Conservation (phyloP, 192 early-diverging fungal genomes). For the Podila epicladia region DNA sequence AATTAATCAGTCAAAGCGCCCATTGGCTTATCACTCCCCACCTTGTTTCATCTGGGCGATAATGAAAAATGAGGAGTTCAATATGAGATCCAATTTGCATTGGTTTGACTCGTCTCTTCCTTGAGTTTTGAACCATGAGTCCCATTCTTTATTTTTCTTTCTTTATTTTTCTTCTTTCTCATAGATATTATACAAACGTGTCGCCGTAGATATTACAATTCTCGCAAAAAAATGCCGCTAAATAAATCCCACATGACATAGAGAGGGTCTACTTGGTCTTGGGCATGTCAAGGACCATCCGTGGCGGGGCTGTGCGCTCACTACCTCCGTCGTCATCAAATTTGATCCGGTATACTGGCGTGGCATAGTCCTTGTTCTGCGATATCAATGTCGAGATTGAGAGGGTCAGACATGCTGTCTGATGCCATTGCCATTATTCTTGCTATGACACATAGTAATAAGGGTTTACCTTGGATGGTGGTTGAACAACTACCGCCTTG, state of each 20-base stretch:
- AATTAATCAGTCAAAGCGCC: neutral
- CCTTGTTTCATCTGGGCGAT: neutral
- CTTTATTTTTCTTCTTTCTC: too few species aligned
- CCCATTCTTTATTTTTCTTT: neutral
- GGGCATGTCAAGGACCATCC: slow-evolving; percentile 49
- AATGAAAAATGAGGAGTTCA: neutral
- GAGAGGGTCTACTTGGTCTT: slow-evolving; percentile 23
- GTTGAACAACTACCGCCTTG: slow-evolving; percentile 56
- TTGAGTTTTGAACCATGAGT: neutral
- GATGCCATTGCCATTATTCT: neutral
- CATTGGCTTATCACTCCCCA: neutral
- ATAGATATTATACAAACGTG: too few species aligned
- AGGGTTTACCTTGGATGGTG: slow-evolving; percentile 57
- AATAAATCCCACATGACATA: neutral
- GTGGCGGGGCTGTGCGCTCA: slow-evolving; percentile 44
- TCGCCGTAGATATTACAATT: too few species aligned
- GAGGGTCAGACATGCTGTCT: neutral
- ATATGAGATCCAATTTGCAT: too few species aligned
- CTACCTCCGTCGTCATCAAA: slow-evolving; percentile 50
- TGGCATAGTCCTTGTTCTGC: slow-evolving; percentile 28
- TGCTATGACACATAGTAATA: neutral
- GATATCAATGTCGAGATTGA: neutral
- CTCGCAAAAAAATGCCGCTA: too few species aligned
- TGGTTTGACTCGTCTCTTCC: neutral
- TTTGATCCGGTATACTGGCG: slow-evolving; percentile 42